Percentiles rank a stretch among this genome's conserved stretches.
These are phyloP conservation scores for Golubevia pallescens DNA, from an alignment of 1,284 basidiomycete species.

Conservation along the genomic window DNA sequence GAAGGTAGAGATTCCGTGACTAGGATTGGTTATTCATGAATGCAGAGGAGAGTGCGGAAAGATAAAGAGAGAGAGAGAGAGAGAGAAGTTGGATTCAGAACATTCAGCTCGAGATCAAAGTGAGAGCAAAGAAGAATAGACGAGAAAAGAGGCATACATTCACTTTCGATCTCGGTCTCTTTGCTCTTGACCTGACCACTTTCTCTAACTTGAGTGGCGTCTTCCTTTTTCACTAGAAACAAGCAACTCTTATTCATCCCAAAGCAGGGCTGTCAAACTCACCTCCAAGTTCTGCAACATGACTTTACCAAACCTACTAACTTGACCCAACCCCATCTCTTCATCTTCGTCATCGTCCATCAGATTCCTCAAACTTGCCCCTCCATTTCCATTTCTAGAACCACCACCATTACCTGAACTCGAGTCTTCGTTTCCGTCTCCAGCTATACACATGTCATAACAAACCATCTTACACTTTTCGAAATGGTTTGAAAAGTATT, in stretches of 20 bases:
- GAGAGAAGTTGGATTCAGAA: neutral
- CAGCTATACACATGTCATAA: constrained; percentile 57
- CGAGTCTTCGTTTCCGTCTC: constrained; percentile 16
- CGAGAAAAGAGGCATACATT: too few species aligned
- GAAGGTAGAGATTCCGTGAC: constrained; percentile 38
- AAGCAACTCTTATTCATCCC: too few species aligned
- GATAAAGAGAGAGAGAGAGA: neutral
- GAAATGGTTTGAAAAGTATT: constrained; percentile 16
- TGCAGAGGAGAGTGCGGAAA: neutral
- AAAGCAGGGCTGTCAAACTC: too few species aligned
- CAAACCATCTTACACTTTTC: constrained; percentile 18
- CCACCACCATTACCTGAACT: neutral
- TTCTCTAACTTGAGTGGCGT: too few species aligned
- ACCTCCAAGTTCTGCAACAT: constrained; percentile 59
- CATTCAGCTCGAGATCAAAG: neutral
- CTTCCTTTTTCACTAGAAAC: too few species aligned
- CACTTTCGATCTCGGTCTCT: too few species aligned
- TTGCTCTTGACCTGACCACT: too few species aligned
- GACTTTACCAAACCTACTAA: constrained; percentile 45
- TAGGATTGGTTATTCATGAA: constrained; percentile 1
- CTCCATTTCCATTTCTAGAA: too few species aligned
- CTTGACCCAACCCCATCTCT: constrained; percentile 2
- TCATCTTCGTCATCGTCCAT: neutral
- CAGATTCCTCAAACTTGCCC: too few species aligned
- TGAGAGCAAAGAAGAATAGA: too few species aligned